A percentile compares a stretch with the other conserved stretches of the same genome.
Evolutionary conservation across 2,329 filamentous ascomycete genomes (phyloP).

Genomic region (Nemania sp.): DNA sequence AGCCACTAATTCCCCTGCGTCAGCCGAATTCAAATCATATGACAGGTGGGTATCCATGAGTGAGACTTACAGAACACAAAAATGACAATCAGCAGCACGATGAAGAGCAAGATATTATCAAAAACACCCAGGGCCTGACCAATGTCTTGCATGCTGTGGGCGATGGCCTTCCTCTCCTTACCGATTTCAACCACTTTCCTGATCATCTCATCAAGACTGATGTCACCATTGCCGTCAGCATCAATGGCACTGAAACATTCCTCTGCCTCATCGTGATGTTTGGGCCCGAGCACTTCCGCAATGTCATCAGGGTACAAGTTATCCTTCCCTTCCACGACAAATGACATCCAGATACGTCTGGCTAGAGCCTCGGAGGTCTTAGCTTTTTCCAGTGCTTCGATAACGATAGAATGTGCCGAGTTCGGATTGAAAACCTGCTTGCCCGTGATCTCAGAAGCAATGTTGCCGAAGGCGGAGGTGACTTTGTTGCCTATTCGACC

Average conservation of each 20-base stretch:
- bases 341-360: slow-evolving; percentile 97
- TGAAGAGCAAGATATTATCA: slow-evolving; percentile 80
- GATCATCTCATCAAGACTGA: slow-evolving; percentile 94
- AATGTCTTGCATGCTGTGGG: slow-evolving; percentile 95
- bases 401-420: slow-evolving; percentile 85
- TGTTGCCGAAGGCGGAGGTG: slow-evolving; percentile 88
- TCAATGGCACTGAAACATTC: slow-evolving; percentile 84
- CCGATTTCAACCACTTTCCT: slow-evolving; percentile 83
- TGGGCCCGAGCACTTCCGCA: slow-evolving; percentile 79
- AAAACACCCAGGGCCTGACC: slow-evolving; percentile 91
- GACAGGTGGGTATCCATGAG: not conserved
- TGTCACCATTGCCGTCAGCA: slow-evolving; percentile 87
- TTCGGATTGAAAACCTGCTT: slow-evolving; percentile 95
- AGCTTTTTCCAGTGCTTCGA: slow-evolving; percentile 85
- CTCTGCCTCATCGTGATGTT: slow-evolving; percentile 76
- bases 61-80: slow-evolving; percentile 74
- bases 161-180: slow-evolving; percentile 84
- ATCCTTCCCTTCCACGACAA: slow-evolving; percentile 88
- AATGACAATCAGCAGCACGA: slow-evolving; percentile 79
- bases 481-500: slow-evolving; percentile 90
- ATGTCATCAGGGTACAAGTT: slow-evolving; percentile 80
- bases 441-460: slow-evolving; percentile 92
- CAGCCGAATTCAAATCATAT: slow-evolving; percentile 8
- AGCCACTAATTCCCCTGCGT: slow-evolving; percentile 58
- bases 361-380: slow-evolving; percentile 87